Conservation (phyloP, 2,329 filamentous ascomycete species). For the Claviceps arundinis region DNA sequence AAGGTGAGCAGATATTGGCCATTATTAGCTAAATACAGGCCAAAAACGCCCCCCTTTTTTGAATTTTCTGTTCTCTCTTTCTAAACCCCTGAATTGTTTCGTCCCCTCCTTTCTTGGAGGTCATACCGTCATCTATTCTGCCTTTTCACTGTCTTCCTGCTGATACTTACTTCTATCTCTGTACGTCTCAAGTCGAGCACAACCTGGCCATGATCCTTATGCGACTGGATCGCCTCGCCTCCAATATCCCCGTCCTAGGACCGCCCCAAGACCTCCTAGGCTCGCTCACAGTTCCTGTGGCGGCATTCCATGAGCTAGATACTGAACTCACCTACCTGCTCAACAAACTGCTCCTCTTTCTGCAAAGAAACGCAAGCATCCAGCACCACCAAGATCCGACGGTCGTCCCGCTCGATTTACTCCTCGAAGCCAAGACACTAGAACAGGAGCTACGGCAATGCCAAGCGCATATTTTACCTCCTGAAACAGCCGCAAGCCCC, state of each 20-base stretch:
- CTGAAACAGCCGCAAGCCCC: background rate
- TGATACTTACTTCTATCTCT: too few species aligned
- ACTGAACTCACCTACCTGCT: background rate
- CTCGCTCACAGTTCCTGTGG: background rate
- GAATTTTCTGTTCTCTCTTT: background rate
- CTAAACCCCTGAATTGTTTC: background rate
- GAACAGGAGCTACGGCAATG: conserved; percentile 3
- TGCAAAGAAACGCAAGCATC: conserved; percentile 4
- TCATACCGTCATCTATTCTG: too few species aligned
- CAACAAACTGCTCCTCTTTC: conserved; percentile 5
- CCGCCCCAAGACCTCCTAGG: background rate
- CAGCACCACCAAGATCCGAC: conserved; percentile 5
- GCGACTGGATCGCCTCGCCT: background rate
- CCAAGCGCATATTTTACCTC: conserved; percentile 1
- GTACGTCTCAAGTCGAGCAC: background rate
- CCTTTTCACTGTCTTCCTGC: too few species aligned
- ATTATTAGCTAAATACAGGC: too few species aligned
- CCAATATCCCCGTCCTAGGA: background rate
- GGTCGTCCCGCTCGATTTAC: conserved; percentile 2
- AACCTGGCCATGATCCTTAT: background rate
- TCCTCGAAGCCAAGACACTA: conserved; percentile 3
- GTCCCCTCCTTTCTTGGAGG: background rate
- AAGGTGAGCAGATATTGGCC: background rate
- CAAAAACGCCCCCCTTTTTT: background rate
- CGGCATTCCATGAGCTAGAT: background rate